Conservation (phyloP, 1,284 basidiomycete species). For the Tranzscheliella williamsii region DNA sequence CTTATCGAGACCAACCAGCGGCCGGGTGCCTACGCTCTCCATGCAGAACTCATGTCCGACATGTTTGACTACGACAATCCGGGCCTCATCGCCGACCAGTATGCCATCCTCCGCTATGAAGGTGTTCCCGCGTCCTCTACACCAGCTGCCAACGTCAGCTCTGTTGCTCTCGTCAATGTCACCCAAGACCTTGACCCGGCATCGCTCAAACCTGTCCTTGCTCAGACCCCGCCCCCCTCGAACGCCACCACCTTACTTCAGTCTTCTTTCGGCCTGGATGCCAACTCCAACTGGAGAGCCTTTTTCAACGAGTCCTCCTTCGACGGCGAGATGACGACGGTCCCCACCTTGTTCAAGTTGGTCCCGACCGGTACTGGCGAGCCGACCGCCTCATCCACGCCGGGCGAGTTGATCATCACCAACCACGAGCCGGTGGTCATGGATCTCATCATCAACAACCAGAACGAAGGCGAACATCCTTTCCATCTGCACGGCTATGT, state of each 20-base stretch:
- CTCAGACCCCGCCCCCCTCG: slow-evolving; percentile 23
- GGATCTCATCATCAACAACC: slow-evolving; percentile 58
- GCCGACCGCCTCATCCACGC: slow-evolving; percentile 18
- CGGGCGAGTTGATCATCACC: slow-evolving; percentile 31
- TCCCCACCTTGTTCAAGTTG: slow-evolving; percentile 19
- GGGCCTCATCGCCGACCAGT: slow-evolving; percentile 59
- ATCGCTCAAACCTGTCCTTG: slow-evolving; percentile 16
- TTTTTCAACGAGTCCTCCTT: slow-evolving; percentile 45
- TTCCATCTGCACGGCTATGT: slow-evolving; percentile 61
- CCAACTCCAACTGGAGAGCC: slow-evolving; percentile 26
- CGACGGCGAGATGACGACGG: slow-evolving; percentile 23
- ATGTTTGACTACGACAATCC: slow-evolving; percentile 61
- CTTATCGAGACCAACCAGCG: slow-evolving; percentile 57
- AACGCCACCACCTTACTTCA: slow-evolving; percentile 31
- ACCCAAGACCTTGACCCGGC: slow-evolving; percentile 18
- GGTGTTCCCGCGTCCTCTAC: slow-evolving; percentile 47
- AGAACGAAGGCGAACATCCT: slow-evolving; percentile 64
- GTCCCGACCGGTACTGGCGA: slow-evolving; percentile 22
- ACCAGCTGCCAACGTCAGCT: slow-evolving; percentile 10
- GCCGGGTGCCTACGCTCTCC: slow-evolving; percentile 48
- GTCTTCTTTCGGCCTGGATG: slow-evolving; percentile 35
- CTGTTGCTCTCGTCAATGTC: slow-evolving; percentile 16
- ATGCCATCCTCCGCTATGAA: slow-evolving; percentile 61
- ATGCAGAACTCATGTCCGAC: slow-evolving; percentile 62
- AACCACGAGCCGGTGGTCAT: slow-evolving; percentile 44